phyloP scores from a whole-genome alignment of 2,329 filamentous ascomycete species.

The Epichloe gansuensis region DNA sequence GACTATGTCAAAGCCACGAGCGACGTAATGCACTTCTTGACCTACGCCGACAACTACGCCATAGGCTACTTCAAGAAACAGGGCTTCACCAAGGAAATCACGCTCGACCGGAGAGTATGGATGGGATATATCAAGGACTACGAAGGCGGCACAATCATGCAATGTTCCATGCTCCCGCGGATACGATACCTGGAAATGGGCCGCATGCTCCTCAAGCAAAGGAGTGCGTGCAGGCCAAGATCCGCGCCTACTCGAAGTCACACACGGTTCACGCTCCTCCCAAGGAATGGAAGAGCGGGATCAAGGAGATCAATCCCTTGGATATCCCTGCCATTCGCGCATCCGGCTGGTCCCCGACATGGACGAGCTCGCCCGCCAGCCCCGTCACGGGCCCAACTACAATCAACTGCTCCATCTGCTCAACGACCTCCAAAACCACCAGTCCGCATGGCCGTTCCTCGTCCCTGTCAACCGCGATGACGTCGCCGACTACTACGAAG shows the following conservation, averaged over 20 bases:
- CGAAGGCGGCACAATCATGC: slow-evolving; percentile 98
- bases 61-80: slow-evolving; percentile 99
- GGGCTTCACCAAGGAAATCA: slow-evolving; percentile 97
- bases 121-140: slow-evolving; percentile 99
- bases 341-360: slow-evolving; percentile 93
- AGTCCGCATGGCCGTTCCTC: slow-evolving; percentile 87
- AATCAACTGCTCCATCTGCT: slow-evolving; percentile 86
- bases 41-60: slow-evolving; percentile 97
- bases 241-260: slow-evolving; percentile 77
- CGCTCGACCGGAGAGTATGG: slow-evolving; percentile 78
- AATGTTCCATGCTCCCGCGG: slow-evolving; percentile 91
- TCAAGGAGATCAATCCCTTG: slow-evolving; percentile 69
- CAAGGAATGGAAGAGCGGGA: slow-evolving; percentile 69
- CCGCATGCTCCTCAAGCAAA: slow-evolving; percentile 93
- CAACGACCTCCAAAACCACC: slow-evolving; percentile 90
- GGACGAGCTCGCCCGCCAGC: slow-evolving; percentile 91
- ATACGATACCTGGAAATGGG: slow-evolving; percentile 89
- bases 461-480: slow-evolving; percentile 91
- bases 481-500: slow-evolving; percentile 96
- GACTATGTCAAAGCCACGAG: slow-evolving; percentile 97
- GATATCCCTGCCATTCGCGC: slow-evolving; percentile 78
- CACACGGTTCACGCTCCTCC: slow-evolving; percentile 81
- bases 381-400: slow-evolving; percentile 92
- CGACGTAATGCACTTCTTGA: slow-evolving; percentile 96
- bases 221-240: slow-evolving; percentile 88